Evolutionary conservation across 1,284 basidiomycete genomes (phyloP).

Genomic region (Omphalotus olearius): DNA sequence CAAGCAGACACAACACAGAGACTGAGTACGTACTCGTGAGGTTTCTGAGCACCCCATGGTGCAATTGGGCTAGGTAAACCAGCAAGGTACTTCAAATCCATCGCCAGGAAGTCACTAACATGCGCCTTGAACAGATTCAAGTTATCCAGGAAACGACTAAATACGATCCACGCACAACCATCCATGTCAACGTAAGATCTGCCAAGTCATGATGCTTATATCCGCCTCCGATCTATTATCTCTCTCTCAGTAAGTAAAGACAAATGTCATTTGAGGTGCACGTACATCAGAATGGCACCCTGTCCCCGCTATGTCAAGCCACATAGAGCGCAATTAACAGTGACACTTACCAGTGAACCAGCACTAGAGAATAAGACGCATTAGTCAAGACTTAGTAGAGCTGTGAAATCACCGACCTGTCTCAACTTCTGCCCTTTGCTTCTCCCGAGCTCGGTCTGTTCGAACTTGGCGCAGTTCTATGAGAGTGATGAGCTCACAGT

Average conservation of each 20-base stretch:
- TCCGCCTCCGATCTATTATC: constrained; percentile 61
- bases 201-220: constrained; percentile 65
- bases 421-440: constrained; percentile 55
- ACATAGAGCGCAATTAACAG: not conserved
- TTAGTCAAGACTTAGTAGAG: constrained; percentile 6
- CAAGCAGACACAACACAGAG: not conserved
- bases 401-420: constrained; percentile 39
- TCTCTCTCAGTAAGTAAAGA: not conserved
- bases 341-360: constrained; percentile 58
- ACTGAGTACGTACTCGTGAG: constrained; percentile 48
- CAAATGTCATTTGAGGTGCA: not conserved
- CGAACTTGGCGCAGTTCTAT: constrained; percentile 59
- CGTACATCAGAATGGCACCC: constrained; percentile 61
- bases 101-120: constrained; percentile 46
- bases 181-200: constrained; percentile 63
- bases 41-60: constrained; percentile 55
- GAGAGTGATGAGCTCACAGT: not conserved
- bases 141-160: not conserved
- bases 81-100: constrained; percentile 51
- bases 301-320: constrained; percentile 17
- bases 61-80: constrained; percentile 46
- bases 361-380: constrained; percentile 34
- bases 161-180: constrained; percentile 42
- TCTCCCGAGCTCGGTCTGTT: constrained; percentile 49
- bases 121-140: constrained; percentile 38